phyloP scores from a whole-genome alignment of 257 asterid species.

The Mitragyna speciosa region DNA sequence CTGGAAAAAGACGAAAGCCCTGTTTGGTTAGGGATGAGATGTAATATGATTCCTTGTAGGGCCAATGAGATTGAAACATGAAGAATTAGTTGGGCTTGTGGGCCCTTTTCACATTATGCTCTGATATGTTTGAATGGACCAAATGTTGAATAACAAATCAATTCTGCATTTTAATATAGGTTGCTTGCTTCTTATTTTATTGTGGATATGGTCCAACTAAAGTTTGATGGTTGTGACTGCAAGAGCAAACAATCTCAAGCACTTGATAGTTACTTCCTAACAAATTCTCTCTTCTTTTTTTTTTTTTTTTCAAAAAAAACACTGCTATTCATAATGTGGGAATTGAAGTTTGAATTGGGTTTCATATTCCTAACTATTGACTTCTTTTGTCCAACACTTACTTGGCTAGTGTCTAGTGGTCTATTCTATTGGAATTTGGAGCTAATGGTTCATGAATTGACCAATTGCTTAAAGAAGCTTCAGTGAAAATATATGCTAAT shows the following conservation, averaged over 20 bases:
- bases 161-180: neutral
- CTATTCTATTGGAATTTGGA: too few species aligned
- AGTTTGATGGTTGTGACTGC: neutral
- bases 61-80: constrained; percentile 7
- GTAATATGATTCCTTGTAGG: neutral
- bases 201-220: neutral
- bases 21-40: constrained; percentile 2
- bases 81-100: constrained; percentile 11
- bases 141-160: neutral
- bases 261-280: constrained; percentile 10
- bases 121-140: neutral
- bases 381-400: too few species aligned
- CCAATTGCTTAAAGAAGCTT: too few species aligned
- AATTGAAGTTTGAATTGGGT: too few species aligned
- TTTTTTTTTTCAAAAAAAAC: neutral
- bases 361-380: too few species aligned
- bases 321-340: too few species aligned
- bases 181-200: neutral
- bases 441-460: too few species aligned
- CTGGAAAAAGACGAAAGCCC: too few species aligned
- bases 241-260: neutral
- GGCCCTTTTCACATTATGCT: neutral
- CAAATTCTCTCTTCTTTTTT: too few species aligned
- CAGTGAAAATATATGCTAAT: too few species aligned
- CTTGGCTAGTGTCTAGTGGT: too few species aligned